Evolutionary conservation across 2,329 filamentous ascomycete genomes (phyloP), one percentile per base, ranked within the genome.

Genomic region (Sarocladium kiliense): DNA sequence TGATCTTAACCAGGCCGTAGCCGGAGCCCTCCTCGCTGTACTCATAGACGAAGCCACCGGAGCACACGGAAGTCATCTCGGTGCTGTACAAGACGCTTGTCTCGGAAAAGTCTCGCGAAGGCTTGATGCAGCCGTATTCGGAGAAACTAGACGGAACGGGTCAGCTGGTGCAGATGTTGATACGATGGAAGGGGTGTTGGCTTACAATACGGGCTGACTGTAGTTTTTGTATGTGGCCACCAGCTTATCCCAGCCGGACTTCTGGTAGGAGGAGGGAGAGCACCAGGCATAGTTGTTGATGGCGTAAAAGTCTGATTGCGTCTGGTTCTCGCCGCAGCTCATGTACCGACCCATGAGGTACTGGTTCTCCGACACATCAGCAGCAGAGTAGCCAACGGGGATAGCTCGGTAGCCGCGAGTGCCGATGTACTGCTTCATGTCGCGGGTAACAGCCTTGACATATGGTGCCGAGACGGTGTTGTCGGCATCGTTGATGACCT

Each of bases 1-100:
- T 66, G 65, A 94, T 77, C 56, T 81, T 73, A 67, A 91, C 90
- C 57, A 96, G 85, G 60, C 92, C 93, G 71, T 85, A 97, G 44
- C 85, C 79, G 74, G 85, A 89, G 58, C 79, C 78, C 72, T 94
- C 90, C 66, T 88, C 75, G 11, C 88, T 86, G 78, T 96, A 97
- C 74, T 97, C 92, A 76, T 97, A 97, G 71, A 96, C 88, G 37
- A 97, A 82, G 70, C 93, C 93, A 64, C 93, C 93, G 34, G 92
- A 97, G 81, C 96, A 97, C 64, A 97, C 91, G 19, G 71, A 63
- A 6, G 87, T 91, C 93, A 97, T 97, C 57, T 96, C 70, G 19
- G 72, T 73, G 72, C 77, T 82, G 86, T 97, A 97, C 56, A 97
- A 79, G 42, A 91, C 79, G 47, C 73, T 72, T 54, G 97, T 74